Evolutionary conservation across 352 stramenopile species (phyloP).

Genomic region (Plasmopara muralis): DNA sequence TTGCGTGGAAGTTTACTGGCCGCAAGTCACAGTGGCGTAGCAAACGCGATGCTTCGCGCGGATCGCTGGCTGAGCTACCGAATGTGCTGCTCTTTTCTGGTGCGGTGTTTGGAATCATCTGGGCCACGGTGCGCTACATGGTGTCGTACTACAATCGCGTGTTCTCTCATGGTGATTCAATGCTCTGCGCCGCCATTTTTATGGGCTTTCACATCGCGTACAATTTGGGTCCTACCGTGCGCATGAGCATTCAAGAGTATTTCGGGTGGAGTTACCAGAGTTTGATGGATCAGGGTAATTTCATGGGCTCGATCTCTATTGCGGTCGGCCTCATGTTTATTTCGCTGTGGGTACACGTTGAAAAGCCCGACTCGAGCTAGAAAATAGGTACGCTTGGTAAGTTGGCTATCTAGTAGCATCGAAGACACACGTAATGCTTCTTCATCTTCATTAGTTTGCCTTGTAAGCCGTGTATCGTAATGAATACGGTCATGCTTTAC

Average conservation of each 20-base stretch:
- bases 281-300: constrained; percentile 84
- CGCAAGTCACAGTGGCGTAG: constrained; percentile 65
- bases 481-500: too few relatives aligned
- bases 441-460: too few relatives aligned
- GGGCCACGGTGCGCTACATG: constrained; percentile 77
- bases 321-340: constrained; percentile 79
- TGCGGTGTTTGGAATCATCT: constrained; percentile 66
- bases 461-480: too few relatives aligned
- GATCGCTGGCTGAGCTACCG: constrained; percentile 64
- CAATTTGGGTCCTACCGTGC: constrained; percentile 71
- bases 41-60: constrained; percentile 53
- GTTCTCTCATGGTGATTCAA: constrained; percentile 67
- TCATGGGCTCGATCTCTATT: constrained; percentile 76
- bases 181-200: constrained; percentile 58
- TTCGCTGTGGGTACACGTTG: constrained; percentile 75
- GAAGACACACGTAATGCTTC: too few relatives aligned
- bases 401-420: too few relatives aligned
- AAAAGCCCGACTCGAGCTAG: constrained; percentile 42
- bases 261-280: constrained; percentile 87
- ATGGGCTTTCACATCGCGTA: constrained; percentile 74
- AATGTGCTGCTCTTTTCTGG: constrained; percentile 81
- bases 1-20: constrained; percentile 81
- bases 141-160: constrained; percentile 67
- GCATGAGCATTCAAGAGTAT: constrained; percentile 84
- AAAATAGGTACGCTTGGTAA: background rate